A percentile compares a stretch with the other conserved stretches of the same genome.
Evolutionary conservation across 2,329 filamentous ascomycete genomes (phyloP).

Genomic region (Beauveria brongniartii): DNA sequence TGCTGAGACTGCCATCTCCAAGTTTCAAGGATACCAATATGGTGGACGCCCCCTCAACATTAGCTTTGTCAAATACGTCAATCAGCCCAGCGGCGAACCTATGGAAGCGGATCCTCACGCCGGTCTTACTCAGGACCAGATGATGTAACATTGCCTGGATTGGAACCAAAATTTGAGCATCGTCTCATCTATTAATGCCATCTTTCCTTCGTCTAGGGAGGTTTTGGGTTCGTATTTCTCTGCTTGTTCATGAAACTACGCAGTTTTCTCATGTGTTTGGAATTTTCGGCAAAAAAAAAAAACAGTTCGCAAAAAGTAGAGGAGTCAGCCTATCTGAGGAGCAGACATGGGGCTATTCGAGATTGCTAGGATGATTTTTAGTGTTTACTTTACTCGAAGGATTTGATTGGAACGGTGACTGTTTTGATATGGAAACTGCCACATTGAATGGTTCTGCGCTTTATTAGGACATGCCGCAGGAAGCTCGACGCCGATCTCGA

Average conservation of each 20-base stretch:
- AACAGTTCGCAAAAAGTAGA: neutral
- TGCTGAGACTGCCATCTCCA: constrained; percentile 88
- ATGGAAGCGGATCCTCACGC: constrained; percentile 77
- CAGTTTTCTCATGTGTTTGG: neutral
- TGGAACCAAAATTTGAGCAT: neutral
- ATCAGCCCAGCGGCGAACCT: constrained; percentile 54
- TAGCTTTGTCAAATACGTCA: constrained; percentile 89
- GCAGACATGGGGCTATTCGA: constrained; percentile 1
- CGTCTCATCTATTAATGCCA: neutral
- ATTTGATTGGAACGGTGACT: constrained; percentile 8
- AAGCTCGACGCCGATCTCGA: neutral
- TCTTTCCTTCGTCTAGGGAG: neutral
- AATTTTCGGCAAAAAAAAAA: neutral
- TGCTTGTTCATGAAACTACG: neutral
- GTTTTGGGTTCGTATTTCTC: neutral
- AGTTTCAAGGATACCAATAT: constrained; percentile 97
- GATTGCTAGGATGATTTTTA: constrained; percentile 12
- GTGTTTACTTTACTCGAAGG: constrained; percentile 10
- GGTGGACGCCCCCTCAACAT: constrained; percentile 88
- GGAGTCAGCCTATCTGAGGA: neutral
- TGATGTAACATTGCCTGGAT: constrained; percentile 58
- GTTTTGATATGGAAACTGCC: neutral
- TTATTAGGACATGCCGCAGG: neutral
- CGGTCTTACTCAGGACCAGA: constrained; percentile 91
- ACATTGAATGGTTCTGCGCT: neutral